Evolutionary conservation across 208 protist species (phyloP).

Genomic region (Leishmania turanica): DNA sequence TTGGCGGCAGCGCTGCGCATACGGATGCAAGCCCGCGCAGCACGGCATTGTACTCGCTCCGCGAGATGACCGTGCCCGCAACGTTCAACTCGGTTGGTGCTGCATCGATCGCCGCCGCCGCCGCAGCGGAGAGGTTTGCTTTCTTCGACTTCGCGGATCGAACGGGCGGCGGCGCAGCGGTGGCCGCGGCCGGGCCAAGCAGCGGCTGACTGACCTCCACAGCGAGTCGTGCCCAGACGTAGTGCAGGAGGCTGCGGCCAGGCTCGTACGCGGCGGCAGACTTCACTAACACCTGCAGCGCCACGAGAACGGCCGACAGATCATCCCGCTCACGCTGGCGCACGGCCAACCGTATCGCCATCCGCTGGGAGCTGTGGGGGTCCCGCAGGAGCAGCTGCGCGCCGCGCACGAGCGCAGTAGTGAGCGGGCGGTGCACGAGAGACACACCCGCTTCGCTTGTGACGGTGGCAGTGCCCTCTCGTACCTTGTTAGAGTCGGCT

Average conservation of each 20-base stretch:
- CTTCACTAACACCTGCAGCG: constrained; percentile 27
- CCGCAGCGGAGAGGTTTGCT: too few relatives aligned
- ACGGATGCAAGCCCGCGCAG: constrained; percentile 14
- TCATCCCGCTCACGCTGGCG: constrained; percentile 43
- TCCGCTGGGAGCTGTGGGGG: constrained; percentile 31
- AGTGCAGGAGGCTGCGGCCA: constrained; percentile 30
- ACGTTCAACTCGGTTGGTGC: neutral
- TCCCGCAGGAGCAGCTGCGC: constrained; percentile 33
- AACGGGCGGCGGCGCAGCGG: too few relatives aligned
- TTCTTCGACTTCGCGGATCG: too few relatives aligned
- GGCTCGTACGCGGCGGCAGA: constrained; percentile 20
- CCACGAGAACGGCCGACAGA: constrained; percentile 34
- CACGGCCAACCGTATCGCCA: constrained; percentile 48
- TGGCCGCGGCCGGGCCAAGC: neutral
- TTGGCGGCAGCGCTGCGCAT: neutral
- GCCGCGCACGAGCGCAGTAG: constrained; percentile 31
- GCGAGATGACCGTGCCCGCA: constrained; percentile 18
- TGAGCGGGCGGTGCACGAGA: constrained; percentile 16
- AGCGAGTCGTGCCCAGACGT: constrained; percentile 33
- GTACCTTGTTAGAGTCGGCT: neutral
- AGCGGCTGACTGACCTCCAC: constrained; percentile 32
- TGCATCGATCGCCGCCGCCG: neutral
- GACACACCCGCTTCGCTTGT: neutral
- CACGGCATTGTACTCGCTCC: constrained; percentile 14
- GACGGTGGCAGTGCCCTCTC: neutral